A percentile compares a stretch with the other conserved stretches of the same genome.
Evolutionary conservation across 192 early-diverging fungal genomes (phyloP).

Genomic region (Obelidium mucronatum): DNA sequence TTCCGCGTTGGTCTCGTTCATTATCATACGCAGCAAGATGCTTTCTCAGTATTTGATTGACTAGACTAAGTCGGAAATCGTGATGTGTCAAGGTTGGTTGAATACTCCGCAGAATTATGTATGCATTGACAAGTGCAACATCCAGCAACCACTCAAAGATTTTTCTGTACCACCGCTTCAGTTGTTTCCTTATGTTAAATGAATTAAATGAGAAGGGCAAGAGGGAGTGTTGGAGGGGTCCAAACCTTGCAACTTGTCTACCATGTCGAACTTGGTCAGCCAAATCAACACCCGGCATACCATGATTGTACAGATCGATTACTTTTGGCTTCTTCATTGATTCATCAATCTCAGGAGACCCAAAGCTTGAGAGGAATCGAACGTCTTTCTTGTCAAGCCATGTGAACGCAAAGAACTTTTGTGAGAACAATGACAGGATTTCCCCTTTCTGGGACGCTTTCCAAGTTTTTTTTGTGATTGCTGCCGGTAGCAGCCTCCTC

Average conservation of each 20-base stretch:
- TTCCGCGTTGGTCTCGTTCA: not conserved
- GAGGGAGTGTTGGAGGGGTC: not conserved
- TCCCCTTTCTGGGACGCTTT: not conserved
- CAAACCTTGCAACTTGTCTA: not conserved
- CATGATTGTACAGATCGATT: not conserved
- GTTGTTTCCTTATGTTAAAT: not conserved
- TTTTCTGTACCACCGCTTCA: not conserved
- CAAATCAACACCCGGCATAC: not conserved
- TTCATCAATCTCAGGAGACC: not conserved
- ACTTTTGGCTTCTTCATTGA: not conserved
- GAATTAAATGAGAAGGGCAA: not conserved
- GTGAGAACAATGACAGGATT: not conserved
- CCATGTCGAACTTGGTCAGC: not conserved
- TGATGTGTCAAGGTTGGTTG: not conserved
- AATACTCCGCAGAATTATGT: not conserved
- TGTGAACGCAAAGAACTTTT: not conserved
- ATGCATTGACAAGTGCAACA: not conserved
- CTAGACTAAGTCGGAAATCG: not conserved
- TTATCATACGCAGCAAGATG: not conserved
- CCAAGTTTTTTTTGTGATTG: not conserved
- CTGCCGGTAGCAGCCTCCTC: not conserved
- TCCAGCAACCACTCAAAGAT: not conserved
- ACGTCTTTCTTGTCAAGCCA: slow-evolving; percentile 7
- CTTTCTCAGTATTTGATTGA: not conserved
- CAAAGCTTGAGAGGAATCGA: not conserved